phyloP scores from a whole-genome alignment of 805 yeast species.

The Kodamaea jinghongensis region DNA sequence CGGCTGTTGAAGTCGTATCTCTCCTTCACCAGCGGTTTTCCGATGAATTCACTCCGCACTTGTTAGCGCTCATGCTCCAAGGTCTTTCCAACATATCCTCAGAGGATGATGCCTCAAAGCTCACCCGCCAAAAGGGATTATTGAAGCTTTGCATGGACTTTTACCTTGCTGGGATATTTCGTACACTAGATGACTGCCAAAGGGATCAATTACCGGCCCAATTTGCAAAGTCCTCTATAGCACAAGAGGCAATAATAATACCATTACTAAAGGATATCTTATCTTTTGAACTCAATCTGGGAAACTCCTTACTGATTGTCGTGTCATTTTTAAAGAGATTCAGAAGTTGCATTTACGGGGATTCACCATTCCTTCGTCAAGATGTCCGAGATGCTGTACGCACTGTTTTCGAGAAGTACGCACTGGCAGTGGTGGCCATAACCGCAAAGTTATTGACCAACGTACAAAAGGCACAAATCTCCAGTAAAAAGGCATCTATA shows the following conservation, averaged over 20 bases:
- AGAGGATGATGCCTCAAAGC: slow-evolving; percentile 22
- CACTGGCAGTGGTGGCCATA: slow-evolving; percentile 39
- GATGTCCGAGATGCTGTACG: slow-evolving; percentile 25
- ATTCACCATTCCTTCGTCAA: slow-evolving; percentile 12
- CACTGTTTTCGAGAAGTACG: slow-evolving; percentile 36
- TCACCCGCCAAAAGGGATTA: slow-evolving; percentile 46
- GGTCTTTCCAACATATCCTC: slow-evolving; percentile 32
- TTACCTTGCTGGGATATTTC: slow-evolving; percentile 54
- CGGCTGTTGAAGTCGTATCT: slow-evolving; percentile 66
- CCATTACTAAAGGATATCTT: slow-evolving; percentile 38
- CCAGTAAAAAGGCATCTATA: slow-evolving; percentile 54
- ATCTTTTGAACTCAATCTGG: slow-evolving; percentile 25
- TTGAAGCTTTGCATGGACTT: slow-evolving; percentile 58
- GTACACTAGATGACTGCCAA: slow-evolving; percentile 35
- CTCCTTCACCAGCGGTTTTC: slow-evolving; percentile 76
- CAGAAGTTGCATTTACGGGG: slow-evolving; percentile 27
- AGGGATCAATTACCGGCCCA: slow-evolving; percentile 24
- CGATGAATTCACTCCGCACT: slow-evolving; percentile 46
- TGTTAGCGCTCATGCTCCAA: slow-evolving; percentile 31
- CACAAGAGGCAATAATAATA: slow-evolving; percentile 37
- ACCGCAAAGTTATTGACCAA: slow-evolving; percentile 35
- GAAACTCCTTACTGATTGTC: slow-evolving; percentile 37
- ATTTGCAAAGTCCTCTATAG: slow-evolving; percentile 18
- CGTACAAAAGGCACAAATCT: slow-evolving; percentile 32
- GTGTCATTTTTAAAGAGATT: slow-evolving; percentile 51